Evolutionary conservation across 2,329 filamentous ascomycete genomes (phyloP), one percentile per base, ranked within the genome.

Genomic region (Xylaria sp.): DNA sequence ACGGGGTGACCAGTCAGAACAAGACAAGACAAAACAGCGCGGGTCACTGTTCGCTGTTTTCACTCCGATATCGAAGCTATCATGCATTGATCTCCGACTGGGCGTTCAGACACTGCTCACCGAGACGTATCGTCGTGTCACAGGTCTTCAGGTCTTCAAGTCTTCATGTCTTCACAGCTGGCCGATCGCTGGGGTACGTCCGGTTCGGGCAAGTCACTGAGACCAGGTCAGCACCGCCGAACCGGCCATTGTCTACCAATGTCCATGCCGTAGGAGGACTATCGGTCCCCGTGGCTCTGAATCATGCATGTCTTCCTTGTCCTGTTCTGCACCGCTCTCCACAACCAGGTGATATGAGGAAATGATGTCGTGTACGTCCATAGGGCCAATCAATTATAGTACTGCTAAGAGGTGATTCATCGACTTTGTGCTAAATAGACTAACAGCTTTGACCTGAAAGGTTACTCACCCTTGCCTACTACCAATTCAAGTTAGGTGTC

Each of bases 1-100:
- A 52, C 18, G 52, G 41, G 41, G 56, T 34, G n/a, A 25, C 20
- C 39, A 60, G 34, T 48, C 46, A 48, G 20, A 44, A 18, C 20
- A 48, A 56, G n/a, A 51, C 18, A 48, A 48, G 18, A n/a, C 28
- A 28, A 28, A 28, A 28, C 28, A 28, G 28, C 28, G 28, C 5
- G 2, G n/a, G n/a, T 20, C n/a, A 44, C 51, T 32, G 61, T 7
- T 10, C 34, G 34, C 34, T 9, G 39, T 39, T 20, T 18, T 13
- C 12, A 25, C 60, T 70, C 66, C 63, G 70, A 70, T 69, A 60
- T 69, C 69, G 68, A 70, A 59, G 48, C n/a, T 60, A 41, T 28
- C n/a, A 1, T 55, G 52, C 61, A 55, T 44, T 28, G 46, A 44
- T 18, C 32, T 50, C 20, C n/a, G 46, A 20, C 34, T 8, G 34